Percentiles rank a stretch among this genome's conserved stretches.
Evolutionary conservation across 2,329 filamentous ascomycete species (phyloP).

Genomic region (Venturia aucupariae): DNA sequence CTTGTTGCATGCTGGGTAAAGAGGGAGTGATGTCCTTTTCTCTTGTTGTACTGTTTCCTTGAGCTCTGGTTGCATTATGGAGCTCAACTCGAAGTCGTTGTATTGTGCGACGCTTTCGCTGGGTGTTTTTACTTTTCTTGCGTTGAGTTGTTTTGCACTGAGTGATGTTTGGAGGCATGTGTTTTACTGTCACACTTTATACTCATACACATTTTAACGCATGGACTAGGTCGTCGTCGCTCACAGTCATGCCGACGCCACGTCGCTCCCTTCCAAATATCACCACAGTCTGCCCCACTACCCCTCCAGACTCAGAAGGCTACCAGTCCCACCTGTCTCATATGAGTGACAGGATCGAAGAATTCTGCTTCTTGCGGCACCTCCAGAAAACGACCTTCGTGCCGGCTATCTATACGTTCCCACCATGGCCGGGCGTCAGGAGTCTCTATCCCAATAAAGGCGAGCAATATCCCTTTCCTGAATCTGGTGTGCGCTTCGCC

Average conservation of each 20-base stretch:
- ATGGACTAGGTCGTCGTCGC: neutral
- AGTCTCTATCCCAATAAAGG: neutral
- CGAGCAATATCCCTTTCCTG: neutral
- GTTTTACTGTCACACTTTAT: neutral
- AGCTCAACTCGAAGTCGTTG: neutral
- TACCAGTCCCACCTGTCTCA: neutral
- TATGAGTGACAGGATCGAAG: neutral
- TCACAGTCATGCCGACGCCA: neutral
- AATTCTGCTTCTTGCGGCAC: neutral
- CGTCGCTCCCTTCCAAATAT: neutral
- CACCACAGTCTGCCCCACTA: neutral
- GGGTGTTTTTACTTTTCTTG: neutral
- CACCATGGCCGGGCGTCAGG: neutral
- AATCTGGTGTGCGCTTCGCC: neutral
- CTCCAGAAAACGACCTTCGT: neutral
- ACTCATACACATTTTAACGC: neutral
- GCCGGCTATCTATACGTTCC: neutral
- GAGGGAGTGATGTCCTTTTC: neutral
- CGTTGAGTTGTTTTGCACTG: neutral
- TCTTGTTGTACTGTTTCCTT: neutral
- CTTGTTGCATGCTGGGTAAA: neutral
- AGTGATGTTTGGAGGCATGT: neutral
- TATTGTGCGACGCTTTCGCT: neutral
- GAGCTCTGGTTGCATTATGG: neutral
- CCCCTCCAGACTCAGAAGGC: neutral